Conservation (phyloP, 306 rosid species). For the Pyrus bretschneideri region DNA sequence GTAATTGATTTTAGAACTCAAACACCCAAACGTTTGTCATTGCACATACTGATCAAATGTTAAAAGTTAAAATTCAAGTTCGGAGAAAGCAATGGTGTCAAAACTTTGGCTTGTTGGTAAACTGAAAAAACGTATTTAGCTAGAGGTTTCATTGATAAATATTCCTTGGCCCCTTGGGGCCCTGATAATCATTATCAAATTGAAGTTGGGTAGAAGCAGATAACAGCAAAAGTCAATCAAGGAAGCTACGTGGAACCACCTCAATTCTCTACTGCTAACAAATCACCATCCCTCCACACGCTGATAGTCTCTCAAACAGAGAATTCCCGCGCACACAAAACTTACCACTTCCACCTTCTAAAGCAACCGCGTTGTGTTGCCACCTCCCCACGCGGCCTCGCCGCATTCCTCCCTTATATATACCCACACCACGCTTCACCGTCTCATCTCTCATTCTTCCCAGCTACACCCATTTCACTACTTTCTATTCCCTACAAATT, state of each 20-base stretch:
- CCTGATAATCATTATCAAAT: background rate
- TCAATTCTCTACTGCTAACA: background rate
- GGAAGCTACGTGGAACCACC: background rate
- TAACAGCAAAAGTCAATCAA: background rate
- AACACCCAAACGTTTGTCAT: no score
- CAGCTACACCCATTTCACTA: background rate
- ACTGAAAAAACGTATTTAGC: no score
- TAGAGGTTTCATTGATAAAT: background rate
- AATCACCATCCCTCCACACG: background rate
- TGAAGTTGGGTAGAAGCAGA: background rate
- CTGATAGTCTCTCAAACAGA: background rate
- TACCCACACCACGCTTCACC: background rate
- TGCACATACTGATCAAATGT: no score
- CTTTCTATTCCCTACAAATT: background rate
- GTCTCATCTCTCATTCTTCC: background rate
- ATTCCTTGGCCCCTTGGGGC: background rate
- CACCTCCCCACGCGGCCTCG: constrained; percentile 3
- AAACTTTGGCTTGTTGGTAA: no score
- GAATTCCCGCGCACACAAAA: background rate
- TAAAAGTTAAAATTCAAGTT: no score
- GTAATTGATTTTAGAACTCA: no score
- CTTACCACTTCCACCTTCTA: background rate
- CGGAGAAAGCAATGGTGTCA: no score
- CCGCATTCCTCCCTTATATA: constrained; percentile 5
- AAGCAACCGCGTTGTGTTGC: constrained; percentile 20